Evolutionary conservation across 2,329 filamentous ascomycete species (phyloP).

Genomic region (Ascomycota sp.): DNA sequence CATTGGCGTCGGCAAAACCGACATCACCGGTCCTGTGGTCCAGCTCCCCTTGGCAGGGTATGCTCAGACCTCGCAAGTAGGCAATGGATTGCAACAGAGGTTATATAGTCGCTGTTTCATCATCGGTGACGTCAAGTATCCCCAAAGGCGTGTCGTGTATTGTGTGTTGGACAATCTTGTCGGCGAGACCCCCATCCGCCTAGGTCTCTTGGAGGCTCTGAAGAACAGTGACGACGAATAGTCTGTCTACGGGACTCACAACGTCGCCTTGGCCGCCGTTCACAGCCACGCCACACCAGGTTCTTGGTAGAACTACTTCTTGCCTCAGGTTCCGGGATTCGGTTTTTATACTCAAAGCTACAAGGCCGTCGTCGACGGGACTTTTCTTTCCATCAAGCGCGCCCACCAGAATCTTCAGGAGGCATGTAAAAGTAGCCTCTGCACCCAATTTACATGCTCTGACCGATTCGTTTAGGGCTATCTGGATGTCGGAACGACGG

Average conservation of each 20-base stretch:
- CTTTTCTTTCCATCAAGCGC: constrained; percentile 58
- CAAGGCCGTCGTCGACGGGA: constrained; percentile 70
- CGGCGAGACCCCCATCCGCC: constrained; percentile 75
- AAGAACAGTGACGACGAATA: constrained; percentile 50
- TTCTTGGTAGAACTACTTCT: constrained; percentile 82
- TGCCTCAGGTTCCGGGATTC: constrained; percentile 74
- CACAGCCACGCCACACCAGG: constrained; percentile 84
- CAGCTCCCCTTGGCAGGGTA: constrained; percentile 87
- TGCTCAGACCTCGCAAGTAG: constrained; percentile 61
- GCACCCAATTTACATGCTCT: neutral
- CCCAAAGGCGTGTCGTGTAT: constrained; percentile 61
- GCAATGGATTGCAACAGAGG: constrained; percentile 67
- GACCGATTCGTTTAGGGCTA: constrained; percentile 27
- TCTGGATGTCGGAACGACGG: constrained; percentile 47
- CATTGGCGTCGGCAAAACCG: constrained; percentile 34
- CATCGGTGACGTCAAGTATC: constrained; percentile 44
- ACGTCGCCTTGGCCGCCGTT: constrained; percentile 76
- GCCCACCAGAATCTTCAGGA: constrained; percentile 41
- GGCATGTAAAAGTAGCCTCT: constrained; percentile 5
- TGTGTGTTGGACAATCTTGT: constrained; percentile 76
- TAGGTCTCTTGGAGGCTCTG: constrained; percentile 64
- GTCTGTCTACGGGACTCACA: constrained; percentile 54
- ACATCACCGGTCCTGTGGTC: constrained; percentile 55
- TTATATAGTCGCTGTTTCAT: constrained; percentile 84
- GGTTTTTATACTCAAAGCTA: constrained; percentile 80